phyloP scores from a whole-genome alignment of 2,329 filamentous ascomycete genomes.

The Hymenoscyphus infarciens region DNA sequence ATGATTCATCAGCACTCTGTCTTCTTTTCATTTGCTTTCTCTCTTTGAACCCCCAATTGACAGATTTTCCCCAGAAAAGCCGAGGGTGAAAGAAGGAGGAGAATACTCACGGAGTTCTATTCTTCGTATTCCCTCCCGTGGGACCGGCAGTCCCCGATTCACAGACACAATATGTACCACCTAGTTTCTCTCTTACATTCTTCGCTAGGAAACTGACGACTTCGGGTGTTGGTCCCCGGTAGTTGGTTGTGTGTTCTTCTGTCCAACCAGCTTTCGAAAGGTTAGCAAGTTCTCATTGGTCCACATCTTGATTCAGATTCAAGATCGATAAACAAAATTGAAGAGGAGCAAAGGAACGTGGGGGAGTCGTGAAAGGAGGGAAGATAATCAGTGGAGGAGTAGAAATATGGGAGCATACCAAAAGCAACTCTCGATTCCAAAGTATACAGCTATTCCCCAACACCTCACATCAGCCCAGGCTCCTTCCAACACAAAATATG shows the following conservation, averaged over 20 bases:
- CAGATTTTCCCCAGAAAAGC: not conserved
- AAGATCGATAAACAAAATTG: not conserved
- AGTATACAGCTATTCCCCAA: constrained; percentile 30
- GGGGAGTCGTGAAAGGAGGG: not conserved
- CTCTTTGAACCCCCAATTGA: not conserved
- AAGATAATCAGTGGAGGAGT: not conserved
- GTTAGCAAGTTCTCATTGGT: not conserved
- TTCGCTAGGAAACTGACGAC: constrained; percentile 54
- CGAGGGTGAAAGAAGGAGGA: not conserved
- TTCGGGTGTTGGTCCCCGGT: constrained; percentile 56
- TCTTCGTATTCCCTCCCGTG: constrained; percentile 52
- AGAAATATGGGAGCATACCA: constrained; percentile 21
- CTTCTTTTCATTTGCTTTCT: no score
- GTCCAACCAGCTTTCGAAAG: constrained; percentile 52
- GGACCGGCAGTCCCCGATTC: constrained; percentile 65
- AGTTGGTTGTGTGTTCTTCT: constrained; percentile 45
- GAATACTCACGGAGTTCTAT: constrained; percentile 48
- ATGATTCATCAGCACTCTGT: not conserved
- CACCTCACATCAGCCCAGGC: not conserved
- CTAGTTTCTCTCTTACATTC: constrained; percentile 52
- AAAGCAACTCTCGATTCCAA: constrained; percentile 33
- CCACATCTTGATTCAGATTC: not conserved
- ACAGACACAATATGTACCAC: constrained; percentile 53
- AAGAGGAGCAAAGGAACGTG: not conserved
- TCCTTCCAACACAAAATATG: not conserved